These are phyloP conservation scores for Allium sativum DNA, from an alignment of 106 monocot species.

Conservation along the genomic window DNA sequence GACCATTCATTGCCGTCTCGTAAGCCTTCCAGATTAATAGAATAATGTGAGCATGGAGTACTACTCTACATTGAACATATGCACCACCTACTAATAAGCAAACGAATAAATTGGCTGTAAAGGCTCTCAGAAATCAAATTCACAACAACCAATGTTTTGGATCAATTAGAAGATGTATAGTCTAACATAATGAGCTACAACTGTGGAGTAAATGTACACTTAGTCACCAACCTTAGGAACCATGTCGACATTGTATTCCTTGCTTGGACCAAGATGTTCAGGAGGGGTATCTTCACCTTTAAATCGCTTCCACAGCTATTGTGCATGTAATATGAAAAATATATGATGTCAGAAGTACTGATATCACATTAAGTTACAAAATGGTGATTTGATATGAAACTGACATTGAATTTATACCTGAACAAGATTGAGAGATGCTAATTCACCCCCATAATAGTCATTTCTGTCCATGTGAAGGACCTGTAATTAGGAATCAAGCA, in stretches of 20 bases:
- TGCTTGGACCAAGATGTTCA: slow-evolving; percentile 54
- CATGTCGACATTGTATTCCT: slow-evolving; percentile 89
- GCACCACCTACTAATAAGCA: not conserved
- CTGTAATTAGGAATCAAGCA: slow-evolving; percentile 10
- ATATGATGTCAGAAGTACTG: no score
- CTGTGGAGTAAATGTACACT: no score
- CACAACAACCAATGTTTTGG: not conserved
- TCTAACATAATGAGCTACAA: not conserved
- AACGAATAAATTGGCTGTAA: not conserved
- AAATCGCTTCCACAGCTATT: slow-evolving; percentile 85
- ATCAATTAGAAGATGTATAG: not conserved
- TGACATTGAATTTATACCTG: slow-evolving; percentile 23
- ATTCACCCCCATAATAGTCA: slow-evolving; percentile 60
- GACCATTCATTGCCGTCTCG: not conserved
- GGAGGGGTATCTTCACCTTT: slow-evolving; percentile 58
- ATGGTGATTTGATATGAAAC: not conserved
- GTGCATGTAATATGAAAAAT: not conserved
- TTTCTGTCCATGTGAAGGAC: slow-evolving; percentile 60
- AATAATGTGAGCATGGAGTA: not conserved
- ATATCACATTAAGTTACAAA: not conserved
- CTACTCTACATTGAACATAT: not conserved
- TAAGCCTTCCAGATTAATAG: not conserved
- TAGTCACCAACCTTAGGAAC: slow-evolving; percentile 46
- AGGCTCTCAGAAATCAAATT: not conserved
- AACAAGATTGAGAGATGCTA: slow-evolving; percentile 47